Percentiles rank a stretch among this genome's conserved stretches.
These are phyloP conservation scores for Tolypocladium guangdongense DNA, from an alignment of 2,329 filamentous ascomycete genomes.

Conservation along the genomic window DNA sequence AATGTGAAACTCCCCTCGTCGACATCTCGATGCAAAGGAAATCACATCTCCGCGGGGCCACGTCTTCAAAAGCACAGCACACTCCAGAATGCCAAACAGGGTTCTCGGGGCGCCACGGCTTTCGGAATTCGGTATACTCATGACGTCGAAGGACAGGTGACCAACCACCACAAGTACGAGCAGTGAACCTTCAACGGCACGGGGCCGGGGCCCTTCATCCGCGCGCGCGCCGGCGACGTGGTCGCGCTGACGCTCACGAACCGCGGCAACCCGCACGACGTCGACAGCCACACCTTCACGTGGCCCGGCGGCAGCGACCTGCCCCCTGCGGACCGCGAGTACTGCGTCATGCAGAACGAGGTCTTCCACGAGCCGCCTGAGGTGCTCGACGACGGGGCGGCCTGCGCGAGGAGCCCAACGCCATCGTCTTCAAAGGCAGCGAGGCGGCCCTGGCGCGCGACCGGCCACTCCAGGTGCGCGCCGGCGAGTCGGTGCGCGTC, in stretches of 20 bases:
- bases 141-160: too few relatives aligned
- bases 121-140: too few relatives aligned
- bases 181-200: conserved; percentile 23
- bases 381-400: conserved; percentile 16
- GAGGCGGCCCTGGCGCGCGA: conserved; percentile 19
- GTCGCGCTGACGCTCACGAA: conserved; percentile 21
- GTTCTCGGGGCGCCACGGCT: too few relatives aligned
- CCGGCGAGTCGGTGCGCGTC: conserved; percentile 19
- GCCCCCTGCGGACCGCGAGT: conserved; percentile 19
- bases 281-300: conserved; percentile 20
- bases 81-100: too few relatives aligned
- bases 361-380: conserved; percentile 25
- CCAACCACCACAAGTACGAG: conserved; percentile 22
- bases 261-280: conserved; percentile 23
- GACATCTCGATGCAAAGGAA: too few relatives aligned
- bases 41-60: too few relatives aligned
- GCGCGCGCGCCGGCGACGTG: conserved; percentile 21
- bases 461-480: conserved; percentile 16
- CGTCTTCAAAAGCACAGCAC: too few relatives aligned
- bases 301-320: conserved; percentile 19
- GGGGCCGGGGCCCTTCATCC: conserved; percentile 22
- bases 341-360: conserved; percentile 26
- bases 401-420: conserved; percentile 18
- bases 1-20: too few relatives aligned
- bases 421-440: conserved; percentile 21